Percentiles rank a stretch among this genome's conserved stretches.
Conservation (phyloP, 768 basidiomycete genomes). For the Boletus bicolor region DNA sequence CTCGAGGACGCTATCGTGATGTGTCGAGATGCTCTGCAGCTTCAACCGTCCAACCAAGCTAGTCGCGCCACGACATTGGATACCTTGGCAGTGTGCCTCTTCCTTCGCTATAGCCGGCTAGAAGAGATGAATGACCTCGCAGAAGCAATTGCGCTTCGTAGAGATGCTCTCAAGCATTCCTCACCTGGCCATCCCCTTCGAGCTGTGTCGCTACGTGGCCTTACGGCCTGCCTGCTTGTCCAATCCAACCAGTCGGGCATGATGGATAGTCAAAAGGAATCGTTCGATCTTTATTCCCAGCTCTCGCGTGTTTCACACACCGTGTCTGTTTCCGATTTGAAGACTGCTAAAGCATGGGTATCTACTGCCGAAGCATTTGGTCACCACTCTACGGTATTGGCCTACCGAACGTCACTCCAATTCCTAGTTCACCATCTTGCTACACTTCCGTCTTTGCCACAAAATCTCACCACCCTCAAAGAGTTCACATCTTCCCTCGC, state of each 20-base stretch:
- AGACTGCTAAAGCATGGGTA: not conserved
- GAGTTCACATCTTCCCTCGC: not conserved
- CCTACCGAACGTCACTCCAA: slow-evolving; percentile 9
- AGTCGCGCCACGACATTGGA: not conserved
- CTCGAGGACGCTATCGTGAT: not conserved
- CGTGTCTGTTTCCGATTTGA: not conserved
- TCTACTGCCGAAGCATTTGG: not conserved
- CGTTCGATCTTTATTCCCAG: not conserved
- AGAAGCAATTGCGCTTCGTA: not conserved
- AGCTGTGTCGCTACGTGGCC: not conserved
- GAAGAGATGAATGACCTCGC: not conserved
- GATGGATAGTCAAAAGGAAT: not conserved
- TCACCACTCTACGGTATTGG: slow-evolving; percentile 8
- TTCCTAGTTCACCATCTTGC: slow-evolving; percentile 8
- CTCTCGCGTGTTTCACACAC: not conserved
- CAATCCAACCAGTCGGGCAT: not conserved
- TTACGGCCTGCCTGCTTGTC: not conserved
- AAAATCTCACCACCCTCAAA: not conserved
- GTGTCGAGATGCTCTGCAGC: not conserved
- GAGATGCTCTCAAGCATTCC: not conserved
- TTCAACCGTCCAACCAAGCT: not conserved
- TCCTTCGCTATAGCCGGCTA: not conserved
- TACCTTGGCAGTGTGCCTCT: not conserved
- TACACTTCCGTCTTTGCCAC: not conserved
- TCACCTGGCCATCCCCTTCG: not conserved